Evolutionary conservation across 805 yeast genomes (phyloP), one percentile per base, ranked within the genome.

Genomic region (Barnettozyma sucrosica): DNA sequence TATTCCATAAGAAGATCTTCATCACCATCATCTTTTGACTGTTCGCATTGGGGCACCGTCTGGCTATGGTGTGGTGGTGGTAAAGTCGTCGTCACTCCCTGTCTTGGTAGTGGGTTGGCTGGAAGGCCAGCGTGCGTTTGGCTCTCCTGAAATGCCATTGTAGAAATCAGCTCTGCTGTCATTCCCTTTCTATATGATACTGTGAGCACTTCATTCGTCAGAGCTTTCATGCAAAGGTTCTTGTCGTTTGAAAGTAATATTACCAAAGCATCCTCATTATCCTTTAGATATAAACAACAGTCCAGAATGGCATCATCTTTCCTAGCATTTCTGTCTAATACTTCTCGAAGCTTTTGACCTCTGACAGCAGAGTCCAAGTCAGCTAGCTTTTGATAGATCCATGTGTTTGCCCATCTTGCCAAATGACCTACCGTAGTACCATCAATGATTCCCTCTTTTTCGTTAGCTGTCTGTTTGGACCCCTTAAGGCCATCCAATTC

Each of bases 291-390:
- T 23, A 84, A 57, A 55, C 95, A 85, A 61, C 96, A 89, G 62
- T 90, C 97, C 37, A 89, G 65, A 51, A 90, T 89, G 0, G 95
- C 75, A 57, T 89, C 95, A 64, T 90, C 97, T 49, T 85, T 82
- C 0, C 45, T 45, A 1, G 80, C 62, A 2, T 57, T 45, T 8
- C 61, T 58, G 48, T 81, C 79, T 1, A 83, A 41, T 23, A 68
- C 64, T 59, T 89, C 87, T 25, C 68, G 62, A 16, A 74, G 38
- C 52, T 73, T 77, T 62, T 90, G 97, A 0, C 87, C 95, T 41
- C 74, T 66, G 0, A 89, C 76, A 0, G 74, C 70, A 0, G 75
- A 65, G 26, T 72, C 69, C 4, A 62, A 59, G 7, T 71, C 69
- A 3, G 89, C 85, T 19, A 90, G 66, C 41, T 73, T 68, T 18